Evolutionary conservation across 2,329 filamentous ascomycete genomes (phyloP).

Genomic region (Curvularia sp.): DNA sequence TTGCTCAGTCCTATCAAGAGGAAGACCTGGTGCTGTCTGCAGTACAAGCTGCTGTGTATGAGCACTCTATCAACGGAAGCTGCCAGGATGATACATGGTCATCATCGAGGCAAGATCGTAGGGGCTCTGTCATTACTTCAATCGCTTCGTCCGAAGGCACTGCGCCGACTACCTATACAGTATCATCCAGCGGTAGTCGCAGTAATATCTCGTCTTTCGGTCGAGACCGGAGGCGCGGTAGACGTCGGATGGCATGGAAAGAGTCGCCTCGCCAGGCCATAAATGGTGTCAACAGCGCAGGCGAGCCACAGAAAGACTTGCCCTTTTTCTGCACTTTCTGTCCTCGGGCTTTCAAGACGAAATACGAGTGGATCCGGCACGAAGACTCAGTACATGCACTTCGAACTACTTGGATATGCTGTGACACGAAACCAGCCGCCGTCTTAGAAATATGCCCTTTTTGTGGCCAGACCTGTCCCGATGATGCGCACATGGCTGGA

Average conservation of each 20-base stretch:
- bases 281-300: slow-evolving; percentile 42
- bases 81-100: slow-evolving; percentile 36
- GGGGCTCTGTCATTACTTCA: slow-evolving; percentile 42
- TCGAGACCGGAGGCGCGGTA: slow-evolving; percentile 43
- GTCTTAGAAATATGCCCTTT: slow-evolving; percentile 42
- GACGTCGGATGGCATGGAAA: slow-evolving; percentile 46
- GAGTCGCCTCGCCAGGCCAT: slow-evolving; percentile 39
- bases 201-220: slow-evolving; percentile 48
- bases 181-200: slow-evolving; percentile 40
- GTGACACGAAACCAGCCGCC: slow-evolving; percentile 34
- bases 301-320: slow-evolving; percentile 39
- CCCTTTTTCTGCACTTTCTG: slow-evolving; percentile 50
- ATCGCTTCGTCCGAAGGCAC: slow-evolving; percentile 44
- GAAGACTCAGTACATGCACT: slow-evolving; percentile 49
- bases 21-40: slow-evolving; percentile 38
- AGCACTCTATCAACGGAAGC: slow-evolving; percentile 29
- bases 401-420: slow-evolving; percentile 50
- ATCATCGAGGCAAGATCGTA: slow-evolving; percentile 26
- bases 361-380: slow-evolving; percentile 49
- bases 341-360: slow-evolving; percentile 46
- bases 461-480: slow-evolving; percentile 41
- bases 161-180: slow-evolving; percentile 42
- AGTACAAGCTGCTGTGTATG: slow-evolving; percentile 43
- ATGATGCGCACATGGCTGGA: slow-evolving; percentile 43
- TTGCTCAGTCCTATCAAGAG: slow-evolving; percentile 46